Evolutionary conservation across 1,284 basidiomycete species (phyloP), one percentile per base, ranked within the genome.

Genomic region (Blastosporella zonata): DNA sequence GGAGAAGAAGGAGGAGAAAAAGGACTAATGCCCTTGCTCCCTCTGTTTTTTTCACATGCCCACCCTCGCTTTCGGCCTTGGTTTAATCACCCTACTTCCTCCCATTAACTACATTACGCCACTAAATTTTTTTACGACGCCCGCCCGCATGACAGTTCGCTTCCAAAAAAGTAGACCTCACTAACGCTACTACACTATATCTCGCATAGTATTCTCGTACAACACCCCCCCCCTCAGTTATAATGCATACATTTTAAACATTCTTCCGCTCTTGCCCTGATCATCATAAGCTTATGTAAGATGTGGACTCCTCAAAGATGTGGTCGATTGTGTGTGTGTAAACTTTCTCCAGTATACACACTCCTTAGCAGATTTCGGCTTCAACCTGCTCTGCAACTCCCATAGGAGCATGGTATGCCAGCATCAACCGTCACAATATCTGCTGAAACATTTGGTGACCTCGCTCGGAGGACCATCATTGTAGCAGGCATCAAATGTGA

Each of bases 361-460:
- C 54, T 57, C 44, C 54, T 57, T 57, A 56, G 59, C 28, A 42
- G 47, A 55, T 53, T 56, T 44, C 46, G 46, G 57, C 57, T 59
- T 53, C 18, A 21, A 25, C 18, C 28, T 37, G 28, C 34, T 25
- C 36, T 27, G 37, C 31, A 31, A 37, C 8, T 38, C 12, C 34
- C 37, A 39, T 36, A 25, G 15, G 50, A 52, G 52, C 46, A 57
- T 59, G 52, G 36, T 55, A 58, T 57, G 58, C 56, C 43, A 36
- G 31, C 8, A 15, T 45, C 55, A 39, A 52, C 46, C 3, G 33
- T 59, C 18, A 53, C 35, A 13, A 52, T 61, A 29, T 58, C 57
- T 34, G 21, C 46, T 37, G 48, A 58, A 9, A 58, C 39, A 45
- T 50, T 59, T 39, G 28, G 53, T 35, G 46, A 35, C 21, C 43